Evolutionary conservation across 345 rosid genomes (phyloP).

Genomic region (Cardamine occulta): DNA sequence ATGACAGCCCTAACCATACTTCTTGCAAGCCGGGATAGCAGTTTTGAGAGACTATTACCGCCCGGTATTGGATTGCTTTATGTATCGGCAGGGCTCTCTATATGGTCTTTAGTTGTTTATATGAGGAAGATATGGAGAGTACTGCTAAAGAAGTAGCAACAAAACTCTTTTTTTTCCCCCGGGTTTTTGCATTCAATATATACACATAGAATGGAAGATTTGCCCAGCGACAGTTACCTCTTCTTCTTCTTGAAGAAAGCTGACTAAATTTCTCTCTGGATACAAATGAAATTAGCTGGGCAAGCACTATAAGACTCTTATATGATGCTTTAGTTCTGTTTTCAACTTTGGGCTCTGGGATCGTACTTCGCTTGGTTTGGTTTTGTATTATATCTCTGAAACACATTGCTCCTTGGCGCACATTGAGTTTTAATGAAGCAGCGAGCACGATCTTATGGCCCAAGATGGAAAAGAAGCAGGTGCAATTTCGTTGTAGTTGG

Average conservation of each 20-base stretch:
- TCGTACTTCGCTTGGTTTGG: slow-evolving; percentile 30
- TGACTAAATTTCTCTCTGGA: slow-evolving; percentile 25
- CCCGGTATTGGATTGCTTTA: slow-evolving; percentile 83
- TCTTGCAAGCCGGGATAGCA: slow-evolving; percentile 82
- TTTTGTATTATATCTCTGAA: slow-evolving; percentile 40
- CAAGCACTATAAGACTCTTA: slow-evolving; percentile 38
- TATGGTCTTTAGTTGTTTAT: slow-evolving; percentile 89
- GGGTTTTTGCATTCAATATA: slow-evolving; percentile 39
- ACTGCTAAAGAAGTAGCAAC: slow-evolving; percentile 62
- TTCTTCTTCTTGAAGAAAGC: slow-evolving; percentile 41
- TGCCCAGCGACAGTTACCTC: slow-evolving; percentile 30
- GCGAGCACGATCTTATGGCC: slow-evolving; percentile 15
- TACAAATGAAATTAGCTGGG: slow-evolving; percentile 32
- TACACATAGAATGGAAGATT: slow-evolving; percentile 43
- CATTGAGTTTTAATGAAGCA: slow-evolving; percentile 26
- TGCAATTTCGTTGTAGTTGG: slow-evolving; percentile 21
- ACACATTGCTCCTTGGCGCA: slow-evolving; percentile 16
- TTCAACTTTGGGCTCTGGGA: slow-evolving; percentile 35
- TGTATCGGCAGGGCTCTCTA: slow-evolving; percentile 87
- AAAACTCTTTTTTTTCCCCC: slow-evolving; percentile 10
- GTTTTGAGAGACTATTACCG: slow-evolving; percentile 64
- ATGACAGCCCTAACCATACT: slow-evolving; percentile 92
- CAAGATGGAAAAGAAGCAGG: slow-evolving; percentile 26
- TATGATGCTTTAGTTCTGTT: slow-evolving; percentile 41
- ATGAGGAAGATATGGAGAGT: slow-evolving; percentile 83